These are phyloP conservation scores for Fusarium chuoi DNA, from an alignment of 2,329 filamentous ascomycete species.

Conservation along the genomic window DNA sequence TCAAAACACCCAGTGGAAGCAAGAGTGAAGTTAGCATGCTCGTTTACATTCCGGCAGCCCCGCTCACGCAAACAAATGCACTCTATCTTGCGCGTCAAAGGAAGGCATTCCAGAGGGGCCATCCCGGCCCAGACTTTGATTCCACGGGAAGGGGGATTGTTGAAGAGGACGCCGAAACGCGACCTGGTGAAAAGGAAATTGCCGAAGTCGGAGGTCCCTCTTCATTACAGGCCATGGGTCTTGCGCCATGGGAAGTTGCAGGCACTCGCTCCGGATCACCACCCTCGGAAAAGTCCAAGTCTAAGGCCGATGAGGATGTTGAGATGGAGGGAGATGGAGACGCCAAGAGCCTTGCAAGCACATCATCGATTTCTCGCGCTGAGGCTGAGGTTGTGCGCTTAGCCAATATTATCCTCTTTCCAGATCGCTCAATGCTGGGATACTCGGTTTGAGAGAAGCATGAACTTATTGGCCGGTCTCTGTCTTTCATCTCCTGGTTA, in stretches of 20 bases:
- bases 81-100: constrained; percentile 67
- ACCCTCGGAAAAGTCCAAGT: constrained; percentile 33
- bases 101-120: constrained; percentile 65
- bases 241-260: constrained; percentile 61
- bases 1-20: constrained; percentile 43
- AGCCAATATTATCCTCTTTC: constrained; percentile 67
- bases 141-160: constrained; percentile 59
- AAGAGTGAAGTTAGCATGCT: constrained; percentile 58
- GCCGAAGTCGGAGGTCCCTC: constrained; percentile 60
- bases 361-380: constrained; percentile 49
- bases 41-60: constrained; percentile 65
- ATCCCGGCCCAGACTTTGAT: constrained; percentile 66
- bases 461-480: neutral
- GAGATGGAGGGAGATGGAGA: constrained; percentile 43
- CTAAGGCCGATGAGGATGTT: constrained; percentile 42
- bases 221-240: constrained; percentile 67
- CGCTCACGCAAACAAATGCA: constrained; percentile 67
- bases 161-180: constrained; percentile 61
- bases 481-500: neutral
- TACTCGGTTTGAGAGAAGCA: constrained; percentile 40
- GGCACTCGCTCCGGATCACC: constrained; percentile 46
- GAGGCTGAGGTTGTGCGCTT: constrained; percentile 64
- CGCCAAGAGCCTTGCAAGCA: constrained; percentile 41
- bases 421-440: constrained; percentile 56
- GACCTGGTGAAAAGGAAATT: constrained; percentile 63